A percentile compares a stretch with the other conserved stretches of the same genome.
Evolutionary conservation across 768 basidiomycete species (phyloP).

Genomic region (Phylloporus sp.): DNA sequence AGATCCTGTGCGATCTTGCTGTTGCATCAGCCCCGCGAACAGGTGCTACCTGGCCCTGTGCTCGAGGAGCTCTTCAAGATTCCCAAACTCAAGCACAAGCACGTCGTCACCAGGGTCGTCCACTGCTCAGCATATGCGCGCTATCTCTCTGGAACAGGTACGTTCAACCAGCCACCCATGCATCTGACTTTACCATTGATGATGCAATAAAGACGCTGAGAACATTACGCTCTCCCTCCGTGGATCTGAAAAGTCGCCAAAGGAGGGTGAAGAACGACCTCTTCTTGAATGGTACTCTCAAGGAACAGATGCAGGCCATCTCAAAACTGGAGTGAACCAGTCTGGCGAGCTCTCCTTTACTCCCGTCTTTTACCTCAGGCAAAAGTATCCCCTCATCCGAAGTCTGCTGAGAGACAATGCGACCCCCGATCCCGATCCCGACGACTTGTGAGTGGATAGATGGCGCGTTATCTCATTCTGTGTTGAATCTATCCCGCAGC

Average conservation of each 20-base stretch:
- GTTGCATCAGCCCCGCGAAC: conserved; percentile 18
- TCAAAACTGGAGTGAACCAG: conserved; percentile 1
- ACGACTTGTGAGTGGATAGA: conserved; percentile 8
- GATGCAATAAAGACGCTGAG: conserved; percentile 2
- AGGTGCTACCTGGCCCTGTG: conserved; percentile 6
- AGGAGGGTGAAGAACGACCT: not conserved
- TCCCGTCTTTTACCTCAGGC: conserved; percentile 6
- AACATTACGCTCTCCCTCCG: conserved; percentile 7
- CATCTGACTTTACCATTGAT: not conserved
- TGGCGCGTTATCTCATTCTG: no score
- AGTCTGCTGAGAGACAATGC: conserved; percentile 9
- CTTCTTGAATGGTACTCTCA: conserved; percentile 6
- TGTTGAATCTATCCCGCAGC: not conserved
- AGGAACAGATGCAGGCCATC: not conserved
- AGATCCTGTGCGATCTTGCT: conserved; percentile 23
- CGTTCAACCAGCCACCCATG: not conserved
- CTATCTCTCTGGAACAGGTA: conserved; percentile 15
- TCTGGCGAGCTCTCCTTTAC: conserved; percentile 1
- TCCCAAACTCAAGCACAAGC: conserved; percentile 20
- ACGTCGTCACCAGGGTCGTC: conserved; percentile 21
- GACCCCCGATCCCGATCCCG: conserved; percentile 6
- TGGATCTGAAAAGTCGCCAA: not conserved
- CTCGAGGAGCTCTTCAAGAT: conserved; percentile 20
- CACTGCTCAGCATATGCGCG: conserved; percentile 24
- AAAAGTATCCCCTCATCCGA: conserved; percentile 9